A percentile compares a stretch with the other conserved stretches of the same genome.
Evolutionary conservation across 331 rosid genomes (phyloP).

Genomic region (Arachis monticola): DNA sequence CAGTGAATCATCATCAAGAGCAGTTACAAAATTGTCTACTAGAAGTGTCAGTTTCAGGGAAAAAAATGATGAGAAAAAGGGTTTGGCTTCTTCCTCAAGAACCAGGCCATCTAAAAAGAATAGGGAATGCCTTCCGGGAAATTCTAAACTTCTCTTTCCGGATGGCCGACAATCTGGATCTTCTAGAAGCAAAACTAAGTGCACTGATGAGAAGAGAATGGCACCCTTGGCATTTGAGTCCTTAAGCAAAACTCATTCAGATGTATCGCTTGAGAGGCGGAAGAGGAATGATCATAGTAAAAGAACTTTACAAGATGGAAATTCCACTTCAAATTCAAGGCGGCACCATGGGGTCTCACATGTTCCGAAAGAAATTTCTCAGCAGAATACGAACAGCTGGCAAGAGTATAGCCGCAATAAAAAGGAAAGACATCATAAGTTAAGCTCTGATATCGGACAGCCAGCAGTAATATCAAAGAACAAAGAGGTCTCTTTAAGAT

Average conservation of each 20-base stretch:
- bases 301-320: constrained; percentile 44
- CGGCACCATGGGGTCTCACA: constrained; percentile 43
- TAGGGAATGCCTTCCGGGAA: constrained; percentile 45
- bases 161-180: constrained; percentile 46
- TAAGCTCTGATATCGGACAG: constrained; percentile 37
- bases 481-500: constrained; percentile 46
- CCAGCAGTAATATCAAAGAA: constrained; percentile 36
- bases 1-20: constrained; percentile 48
- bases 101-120: constrained; percentile 39
- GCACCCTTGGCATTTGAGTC: constrained; percentile 43
- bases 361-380: constrained; percentile 46
- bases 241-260: constrained; percentile 48
- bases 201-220: constrained; percentile 47
- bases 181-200: constrained; percentile 48
- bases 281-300: constrained; percentile 45
- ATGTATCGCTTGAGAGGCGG: constrained; percentile 46
- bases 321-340: constrained; percentile 41
- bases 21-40: constrained; percentile 42
- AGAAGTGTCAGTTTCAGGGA: constrained; percentile 42
- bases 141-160: constrained; percentile 43
- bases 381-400: constrained; percentile 44
- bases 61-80: constrained; percentile 39
- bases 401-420: constrained; percentile 44
- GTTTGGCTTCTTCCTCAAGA: constrained; percentile 41
- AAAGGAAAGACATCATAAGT: constrained; percentile 49